Percentiles rank a stretch among this genome's conserved stretches.
These are phyloP conservation scores for Rhodotorula mucilaginosa DNA, from an alignment of 1,284 basidiomycete genomes.

Conservation along the genomic window DNA sequence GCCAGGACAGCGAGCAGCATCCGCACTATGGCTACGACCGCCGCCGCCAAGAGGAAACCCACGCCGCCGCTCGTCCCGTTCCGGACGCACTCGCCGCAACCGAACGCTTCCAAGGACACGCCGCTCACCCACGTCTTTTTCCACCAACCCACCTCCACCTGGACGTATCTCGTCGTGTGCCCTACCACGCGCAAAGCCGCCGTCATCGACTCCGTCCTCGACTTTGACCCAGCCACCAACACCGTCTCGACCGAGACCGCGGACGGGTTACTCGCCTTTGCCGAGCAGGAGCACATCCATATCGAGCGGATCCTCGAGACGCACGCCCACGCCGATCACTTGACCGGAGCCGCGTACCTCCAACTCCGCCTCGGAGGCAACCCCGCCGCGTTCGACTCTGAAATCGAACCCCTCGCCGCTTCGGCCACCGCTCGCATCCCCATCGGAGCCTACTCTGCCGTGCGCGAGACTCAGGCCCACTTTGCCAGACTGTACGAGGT, in stretches of 20 bases:
- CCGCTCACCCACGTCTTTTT: constrained; percentile 45
- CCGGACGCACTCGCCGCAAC: constrained; percentile 22
- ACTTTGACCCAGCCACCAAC: constrained; percentile 41
- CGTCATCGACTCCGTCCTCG: constrained; percentile 46
- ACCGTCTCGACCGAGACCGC: constrained; percentile 39
- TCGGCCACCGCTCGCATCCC: constrained; percentile 1
- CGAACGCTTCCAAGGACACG: constrained; percentile 7
- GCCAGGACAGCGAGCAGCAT: not conserved
- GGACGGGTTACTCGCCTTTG: constrained; percentile 38
- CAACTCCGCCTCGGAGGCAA: not conserved
- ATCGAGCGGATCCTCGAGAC: constrained; percentile 40
- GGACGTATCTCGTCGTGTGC: constrained; percentile 44
- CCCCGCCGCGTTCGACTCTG: too few relatives aligned
- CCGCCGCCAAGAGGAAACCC: not conserved
- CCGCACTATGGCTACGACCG: not conserved
- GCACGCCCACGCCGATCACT: constrained; percentile 43
- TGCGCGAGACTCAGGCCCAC: constrained; percentile 38
- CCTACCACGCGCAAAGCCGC: constrained; percentile 34
- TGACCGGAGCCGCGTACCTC: constrained; percentile 32
- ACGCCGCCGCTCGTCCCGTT: constrained; percentile 18
- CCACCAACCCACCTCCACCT: constrained; percentile 42
- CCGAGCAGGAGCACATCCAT: constrained; percentile 24
- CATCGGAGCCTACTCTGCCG: constrained; percentile 37
- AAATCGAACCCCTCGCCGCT: not conserved
- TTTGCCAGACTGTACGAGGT: constrained; percentile 41